Base-by-base conservation (phyloP, 1,139 yeast genomes). In the Candida gigantensis region DNA sequence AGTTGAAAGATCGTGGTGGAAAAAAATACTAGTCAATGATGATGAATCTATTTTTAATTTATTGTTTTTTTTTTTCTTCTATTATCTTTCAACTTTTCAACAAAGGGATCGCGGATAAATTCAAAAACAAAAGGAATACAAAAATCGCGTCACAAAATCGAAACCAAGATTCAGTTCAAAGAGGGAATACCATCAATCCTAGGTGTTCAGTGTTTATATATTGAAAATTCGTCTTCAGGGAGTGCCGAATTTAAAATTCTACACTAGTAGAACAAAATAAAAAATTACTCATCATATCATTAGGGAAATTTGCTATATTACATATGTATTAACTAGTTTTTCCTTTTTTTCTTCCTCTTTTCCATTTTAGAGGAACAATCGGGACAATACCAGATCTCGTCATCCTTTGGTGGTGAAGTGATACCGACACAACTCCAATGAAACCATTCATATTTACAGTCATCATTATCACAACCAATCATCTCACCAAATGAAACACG, bases 401-500 rank as follows among this genome's bases (percentile, higher is more conserved):
- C 76, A 34, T 81, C 85, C 49, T 75, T 77, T 0, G 90, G 89
- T 3, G 86, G 85, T 24, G 76, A 72, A 6, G 76, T 73, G 35
- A 88, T 73, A 1, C 95, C 95, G 34, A 88, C 95, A 66, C 96
- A 88, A 41, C 74, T 69, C 71, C 85, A 83, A 57, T 84, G 92
- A 58, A 87, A 88, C 96, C 96, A 88, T 57, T 87, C 96, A 51
- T 70, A 81, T 46, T 81, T 77, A 65, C 96, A 88, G 46, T 81
- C 81, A 13, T 78, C 80, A 51, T 84, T 84, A 56, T 88, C 96
- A 58, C 96, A 88, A 0, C 95, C 96, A 59, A 88, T 81, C 96
- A 88, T 88, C 47, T 86, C 87, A 9, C 96, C 96, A 62, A 82
- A 85, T 1, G 95, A 84, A 0, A 84, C 89, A 45, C 87, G 78